Conservation (phyloP, 164 flowering plant species). For the Pachysandra terminalis region DNA sequence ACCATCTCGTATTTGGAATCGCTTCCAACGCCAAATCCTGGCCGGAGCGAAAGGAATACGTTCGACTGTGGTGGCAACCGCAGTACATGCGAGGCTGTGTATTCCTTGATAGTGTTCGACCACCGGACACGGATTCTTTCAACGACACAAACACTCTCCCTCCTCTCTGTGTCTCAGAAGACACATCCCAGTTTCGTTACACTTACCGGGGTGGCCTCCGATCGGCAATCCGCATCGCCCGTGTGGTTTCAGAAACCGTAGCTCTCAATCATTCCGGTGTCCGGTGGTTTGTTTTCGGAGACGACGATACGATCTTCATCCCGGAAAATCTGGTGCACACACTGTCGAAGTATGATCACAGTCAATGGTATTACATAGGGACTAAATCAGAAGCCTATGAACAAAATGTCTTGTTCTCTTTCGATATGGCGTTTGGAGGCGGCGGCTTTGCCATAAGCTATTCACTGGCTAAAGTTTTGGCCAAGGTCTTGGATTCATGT, state of each 20-base stretch:
- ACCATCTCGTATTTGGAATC: slow-evolving; percentile 50
- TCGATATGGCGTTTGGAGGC: slow-evolving; percentile 55
- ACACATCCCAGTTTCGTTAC: slow-evolving; percentile 54
- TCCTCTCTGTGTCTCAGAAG: slow-evolving; percentile 42
- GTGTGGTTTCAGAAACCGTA: slow-evolving; percentile 48
- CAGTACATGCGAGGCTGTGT: slow-evolving; percentile 46
- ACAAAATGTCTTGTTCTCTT: slow-evolving; percentile 37
- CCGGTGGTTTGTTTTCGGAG: slow-evolving; percentile 63
- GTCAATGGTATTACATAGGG: slow-evolving; percentile 54
- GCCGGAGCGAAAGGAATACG: slow-evolving; percentile 31
- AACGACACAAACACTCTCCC: slow-evolving; percentile 23
- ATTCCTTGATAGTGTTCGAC: slow-evolving; percentile 33
- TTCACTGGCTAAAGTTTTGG: slow-evolving; percentile 44
- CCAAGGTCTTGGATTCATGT: slow-evolving; percentile 50
- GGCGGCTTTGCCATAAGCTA: slow-evolving; percentile 66
- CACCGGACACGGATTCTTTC: background rate
- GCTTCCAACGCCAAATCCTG: slow-evolving; percentile 39
- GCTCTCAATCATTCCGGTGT: slow-evolving; percentile 33
- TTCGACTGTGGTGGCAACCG: slow-evolving; percentile 48
- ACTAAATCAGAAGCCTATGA: slow-evolving; percentile 44
- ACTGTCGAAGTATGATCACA: slow-evolving; percentile 53
- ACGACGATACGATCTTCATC: slow-evolving; percentile 58
- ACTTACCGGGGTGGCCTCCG: slow-evolving; percentile 35
- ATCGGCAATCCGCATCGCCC: slow-evolving; percentile 50
- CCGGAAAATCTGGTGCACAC: slow-evolving; percentile 49